A percentile compares a stretch with the other conserved stretches of the same genome.
These are phyloP conservation scores for Nannochloris sp. DNA, from an alignment of 139 green algal genomes.

Conservation along the genomic window DNA sequence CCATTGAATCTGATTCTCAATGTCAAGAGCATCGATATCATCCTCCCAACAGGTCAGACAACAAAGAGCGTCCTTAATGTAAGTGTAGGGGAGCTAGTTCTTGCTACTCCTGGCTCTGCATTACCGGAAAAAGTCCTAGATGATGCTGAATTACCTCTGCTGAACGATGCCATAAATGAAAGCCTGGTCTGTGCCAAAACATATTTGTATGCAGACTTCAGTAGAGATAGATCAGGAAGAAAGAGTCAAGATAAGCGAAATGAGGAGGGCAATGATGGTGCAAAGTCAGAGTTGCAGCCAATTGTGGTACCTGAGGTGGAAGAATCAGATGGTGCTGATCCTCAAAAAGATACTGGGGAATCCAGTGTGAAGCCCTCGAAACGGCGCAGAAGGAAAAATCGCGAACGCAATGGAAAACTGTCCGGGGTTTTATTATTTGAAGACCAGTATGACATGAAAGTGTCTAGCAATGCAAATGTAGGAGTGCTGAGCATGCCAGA, in stretches of 20 bases:
- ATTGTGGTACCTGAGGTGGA: neutral
- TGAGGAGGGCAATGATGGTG: neutral
- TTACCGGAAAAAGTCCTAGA: slow-evolving; percentile 15
- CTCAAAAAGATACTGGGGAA: no score
- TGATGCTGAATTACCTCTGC: slow-evolving; percentile 20
- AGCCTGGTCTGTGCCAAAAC: slow-evolving; percentile 18
- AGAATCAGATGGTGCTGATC: neutral
- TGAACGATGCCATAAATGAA: slow-evolving; percentile 21
- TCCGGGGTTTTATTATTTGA: neutral
- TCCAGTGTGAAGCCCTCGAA: neutral
- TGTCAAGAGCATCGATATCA: slow-evolving; percentile 24
- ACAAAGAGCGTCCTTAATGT: slow-evolving; percentile 22
- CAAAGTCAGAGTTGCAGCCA: neutral
- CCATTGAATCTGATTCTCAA: slow-evolving; percentile 31
- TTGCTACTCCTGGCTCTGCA: slow-evolving; percentile 35
- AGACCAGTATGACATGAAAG: neutral
- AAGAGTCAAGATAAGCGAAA: neutral
- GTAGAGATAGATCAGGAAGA: neutral
- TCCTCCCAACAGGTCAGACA: slow-evolving; percentile 33
- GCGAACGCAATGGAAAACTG: neutral
- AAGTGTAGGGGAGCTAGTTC: slow-evolving; percentile 19
- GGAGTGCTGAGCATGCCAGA: neutral
- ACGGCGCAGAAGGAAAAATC: neutral
- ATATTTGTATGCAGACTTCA: slow-evolving; percentile 23
- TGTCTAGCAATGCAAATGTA: neutral